phyloP scores from a whole-genome alignment of 768 basidiomycete species.

The Amanita pallidorosea region DNA sequence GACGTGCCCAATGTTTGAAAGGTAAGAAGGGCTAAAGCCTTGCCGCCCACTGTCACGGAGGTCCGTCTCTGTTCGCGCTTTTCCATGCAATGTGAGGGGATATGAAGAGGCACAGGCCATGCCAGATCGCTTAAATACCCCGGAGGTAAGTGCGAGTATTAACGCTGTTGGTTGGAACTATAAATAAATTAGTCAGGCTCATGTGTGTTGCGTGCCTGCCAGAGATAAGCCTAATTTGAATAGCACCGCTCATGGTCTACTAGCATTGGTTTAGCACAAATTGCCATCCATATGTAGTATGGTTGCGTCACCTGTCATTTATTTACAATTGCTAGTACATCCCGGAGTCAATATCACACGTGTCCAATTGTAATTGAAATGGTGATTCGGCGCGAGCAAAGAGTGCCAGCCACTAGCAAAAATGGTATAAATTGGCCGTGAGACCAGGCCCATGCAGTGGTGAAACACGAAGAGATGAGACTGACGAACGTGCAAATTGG shows the following conservation, averaged over 20 bases:
- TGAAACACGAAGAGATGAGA: neutral
- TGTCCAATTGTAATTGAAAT: too few species aligned
- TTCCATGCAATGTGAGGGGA: neutral
- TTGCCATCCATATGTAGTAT: too few species aligned
- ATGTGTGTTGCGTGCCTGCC: neutral
- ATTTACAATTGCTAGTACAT: too few species aligned
- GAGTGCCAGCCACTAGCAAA: too few species aligned
- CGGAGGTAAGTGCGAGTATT: neutral
- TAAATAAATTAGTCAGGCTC: neutral
- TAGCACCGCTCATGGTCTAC: too few species aligned
- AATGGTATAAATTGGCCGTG: too few species aligned
- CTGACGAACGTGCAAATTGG: too few species aligned
- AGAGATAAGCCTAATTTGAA: neutral
- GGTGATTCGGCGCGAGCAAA: too few species aligned
- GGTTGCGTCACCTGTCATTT: too few species aligned
- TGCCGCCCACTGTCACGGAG: neutral
- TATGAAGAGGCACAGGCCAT: neutral
- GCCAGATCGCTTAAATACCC: neutral
- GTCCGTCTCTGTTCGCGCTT: neutral
- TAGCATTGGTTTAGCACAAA: too few species aligned
- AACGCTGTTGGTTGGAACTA: neutral
- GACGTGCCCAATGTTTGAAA: constrained; percentile 24
- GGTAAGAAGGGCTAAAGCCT: constrained; percentile 16
- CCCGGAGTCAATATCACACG: too few species aligned
- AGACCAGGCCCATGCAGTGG: too few species aligned